Evolutionary conservation across 192 early-diverging fungal genomes (phyloP).

Genomic region (Thoreauomyces humboldtii): DNA sequence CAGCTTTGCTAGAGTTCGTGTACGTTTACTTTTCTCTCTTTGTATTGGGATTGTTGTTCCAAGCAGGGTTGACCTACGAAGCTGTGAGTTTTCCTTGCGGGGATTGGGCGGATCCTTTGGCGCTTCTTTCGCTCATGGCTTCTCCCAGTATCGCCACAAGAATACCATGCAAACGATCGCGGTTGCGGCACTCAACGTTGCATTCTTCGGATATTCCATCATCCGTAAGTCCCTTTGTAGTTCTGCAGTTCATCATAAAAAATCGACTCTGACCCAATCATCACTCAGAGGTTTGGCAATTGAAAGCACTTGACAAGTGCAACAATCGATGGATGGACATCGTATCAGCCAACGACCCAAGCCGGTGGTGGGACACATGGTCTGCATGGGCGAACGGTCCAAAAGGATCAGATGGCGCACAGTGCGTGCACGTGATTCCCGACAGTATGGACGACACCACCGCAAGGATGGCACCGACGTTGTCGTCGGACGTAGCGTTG

Average conservation of each 20-base stretch:
- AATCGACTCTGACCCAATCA: too few species aligned
- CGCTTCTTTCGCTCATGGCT: background rate
- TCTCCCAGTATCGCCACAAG: slow-evolving; percentile 5
- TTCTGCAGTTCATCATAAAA: too few species aligned
- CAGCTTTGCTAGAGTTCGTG: slow-evolving; percentile 10
- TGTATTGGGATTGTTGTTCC: slow-evolving; percentile 31
- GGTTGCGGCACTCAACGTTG: slow-evolving; percentile 28
- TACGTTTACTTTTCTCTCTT: slow-evolving; percentile 33
- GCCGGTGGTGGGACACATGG: too few species aligned
- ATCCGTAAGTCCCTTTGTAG: slow-evolving; percentile 18
- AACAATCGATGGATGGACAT: background rate
- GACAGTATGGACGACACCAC: too few species aligned
- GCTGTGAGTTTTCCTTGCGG: slow-evolving; percentile 11
- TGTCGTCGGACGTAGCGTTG: background rate
- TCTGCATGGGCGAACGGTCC: too few species aligned
- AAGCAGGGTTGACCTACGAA: slow-evolving; percentile 25
- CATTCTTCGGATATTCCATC: slow-evolving; percentile 28
- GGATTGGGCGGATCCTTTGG: background rate
- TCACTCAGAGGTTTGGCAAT: background rate
- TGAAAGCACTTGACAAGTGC: background rate
- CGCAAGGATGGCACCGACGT: too few species aligned
- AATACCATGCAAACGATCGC: slow-evolving; percentile 37
- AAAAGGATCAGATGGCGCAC: too few species aligned
- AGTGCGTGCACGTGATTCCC: too few species aligned
- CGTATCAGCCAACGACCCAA: too few species aligned